Evolutionary conservation across 1,284 basidiomycete species (phyloP), one percentile per base, ranked within the genome.

Genomic region (Phylloporus sp.): DNA sequence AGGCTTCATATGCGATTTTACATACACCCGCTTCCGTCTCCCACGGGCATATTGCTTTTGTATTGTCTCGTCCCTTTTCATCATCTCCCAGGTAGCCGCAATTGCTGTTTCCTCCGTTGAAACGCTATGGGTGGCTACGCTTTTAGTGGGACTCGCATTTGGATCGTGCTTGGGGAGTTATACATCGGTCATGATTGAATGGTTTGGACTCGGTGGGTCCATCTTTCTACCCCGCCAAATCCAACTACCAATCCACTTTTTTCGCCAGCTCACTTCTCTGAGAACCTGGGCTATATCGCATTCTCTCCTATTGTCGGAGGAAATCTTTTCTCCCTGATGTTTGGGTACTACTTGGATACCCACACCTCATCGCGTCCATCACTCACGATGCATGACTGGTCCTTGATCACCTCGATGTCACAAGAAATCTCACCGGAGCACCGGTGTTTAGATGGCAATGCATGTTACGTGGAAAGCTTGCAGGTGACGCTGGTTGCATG

Each of bases 241-340:
- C 49, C n/a, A 1, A 53, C 47, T 27, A 12, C 43, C 19, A 3
- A 27, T 29, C 8, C 4, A 35, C 2, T 55, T 29, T 6, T 20
- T 32, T 20, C 35, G 20, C 41, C 67, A 90, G 89, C 82, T 19
- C 91, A 91, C 73, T 90, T 94, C 74, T 90, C 89, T 7, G 91
- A 95, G 81, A 97, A 97, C 79, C 96, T 91, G 91, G 96, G 96
- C n/a, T 93, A 88, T 75, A 85, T 92, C 41, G 88, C 88, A 12
- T 81, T 96, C n/a, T 88, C 92, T 0, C 94, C 96, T 2, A 86
- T 95, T 66, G 64, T 96, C 4, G 93, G 92, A 12, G 93, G 93
- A 0, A 97, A 97, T 81, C 62, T 95, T 1, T 94, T 96, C 80
- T 95, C 94, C 56, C 75, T 97, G 53, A 83, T 93, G 55, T 97